These are phyloP conservation scores for Apiospora arundinis DNA, from an alignment of 2,329 filamentous ascomycete genomes.

Conservation along the genomic window DNA sequence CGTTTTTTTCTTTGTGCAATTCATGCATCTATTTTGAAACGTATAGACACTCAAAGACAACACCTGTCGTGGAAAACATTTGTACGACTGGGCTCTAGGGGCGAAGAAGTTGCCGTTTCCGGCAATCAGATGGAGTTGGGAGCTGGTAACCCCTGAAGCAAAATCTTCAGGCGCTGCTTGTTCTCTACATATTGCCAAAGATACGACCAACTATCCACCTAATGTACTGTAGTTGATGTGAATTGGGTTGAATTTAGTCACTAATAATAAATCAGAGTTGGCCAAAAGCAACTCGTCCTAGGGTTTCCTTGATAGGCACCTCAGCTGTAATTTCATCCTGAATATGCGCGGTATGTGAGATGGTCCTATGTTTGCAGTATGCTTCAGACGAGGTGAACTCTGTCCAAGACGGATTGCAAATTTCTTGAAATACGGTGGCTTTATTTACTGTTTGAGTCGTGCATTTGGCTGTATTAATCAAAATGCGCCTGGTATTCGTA, in stretches of 20 bases:
- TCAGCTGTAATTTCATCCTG: neutral
- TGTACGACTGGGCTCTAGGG: neutral
- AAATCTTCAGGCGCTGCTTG: neutral
- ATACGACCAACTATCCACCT: neutral
- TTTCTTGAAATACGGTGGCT: neutral
- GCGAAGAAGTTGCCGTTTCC: neutral
- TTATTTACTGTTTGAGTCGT: neutral
- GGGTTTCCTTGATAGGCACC: neutral
- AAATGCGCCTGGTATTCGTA: neutral
- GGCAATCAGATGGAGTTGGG: neutral
- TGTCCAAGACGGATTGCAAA: neutral
- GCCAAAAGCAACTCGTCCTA: neutral
- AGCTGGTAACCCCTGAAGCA: neutral
- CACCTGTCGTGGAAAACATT: neutral
- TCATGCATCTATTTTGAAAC: neutral
- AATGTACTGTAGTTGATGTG: neutral
- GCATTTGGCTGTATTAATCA: neutral
- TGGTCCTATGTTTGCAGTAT: neutral
- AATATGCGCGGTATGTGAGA: neutral
- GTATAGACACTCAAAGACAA: neutral
- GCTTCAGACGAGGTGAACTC: constrained; percentile 1
- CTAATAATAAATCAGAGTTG: constrained; percentile 4
- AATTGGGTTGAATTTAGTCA: neutral
- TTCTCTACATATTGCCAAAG: neutral
- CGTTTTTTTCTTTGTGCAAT: neutral